These are phyloP conservation scores for Amesomyces nigricolor DNA, from an alignment of 2,329 filamentous ascomycete species.

Conservation along the genomic window DNA sequence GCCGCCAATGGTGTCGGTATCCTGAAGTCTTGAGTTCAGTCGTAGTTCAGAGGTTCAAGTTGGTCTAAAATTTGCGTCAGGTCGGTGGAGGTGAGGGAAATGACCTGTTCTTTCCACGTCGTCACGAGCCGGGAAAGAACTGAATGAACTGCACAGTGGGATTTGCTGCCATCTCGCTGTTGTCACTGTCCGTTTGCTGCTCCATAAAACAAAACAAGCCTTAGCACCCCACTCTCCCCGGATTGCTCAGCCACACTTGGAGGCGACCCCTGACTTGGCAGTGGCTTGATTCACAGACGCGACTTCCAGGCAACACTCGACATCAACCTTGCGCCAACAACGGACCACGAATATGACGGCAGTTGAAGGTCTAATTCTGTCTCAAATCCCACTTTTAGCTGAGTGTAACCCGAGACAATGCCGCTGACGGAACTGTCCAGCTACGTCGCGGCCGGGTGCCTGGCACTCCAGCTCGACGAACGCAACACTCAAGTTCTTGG, in stretches of 20 bases:
- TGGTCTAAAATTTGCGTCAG: no score
- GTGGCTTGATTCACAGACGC: neutral
- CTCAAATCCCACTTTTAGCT: neutral
- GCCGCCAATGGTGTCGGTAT: no score
- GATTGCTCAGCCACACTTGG: neutral
- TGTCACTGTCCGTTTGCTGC: neutral
- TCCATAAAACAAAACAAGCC: neutral
- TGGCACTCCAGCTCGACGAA: slow-evolving; percentile 16
- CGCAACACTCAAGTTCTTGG: neutral
- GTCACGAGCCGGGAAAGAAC: no score
- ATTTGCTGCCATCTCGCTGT: no score
- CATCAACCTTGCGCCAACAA: neutral
- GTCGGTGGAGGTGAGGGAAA: no score
- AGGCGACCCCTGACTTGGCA: neutral
- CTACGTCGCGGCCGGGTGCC: slow-evolving; percentile 20
- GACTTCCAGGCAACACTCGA: slow-evolving; percentile 2
- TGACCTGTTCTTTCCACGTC: no score
- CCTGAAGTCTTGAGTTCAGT: no score
- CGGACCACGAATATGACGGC: neutral
- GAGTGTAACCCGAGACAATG: slow-evolving; percentile 1
- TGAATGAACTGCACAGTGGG: no score
- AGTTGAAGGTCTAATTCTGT: neutral
- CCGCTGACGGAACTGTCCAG: neutral
- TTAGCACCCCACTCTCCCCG: neutral
- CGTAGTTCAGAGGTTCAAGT: no score